Evolutionary conservation across 2,329 filamentous ascomycete species (phyloP), one percentile per base, ranked within the genome.

Genomic region (Triangularia verruculosa): DNA sequence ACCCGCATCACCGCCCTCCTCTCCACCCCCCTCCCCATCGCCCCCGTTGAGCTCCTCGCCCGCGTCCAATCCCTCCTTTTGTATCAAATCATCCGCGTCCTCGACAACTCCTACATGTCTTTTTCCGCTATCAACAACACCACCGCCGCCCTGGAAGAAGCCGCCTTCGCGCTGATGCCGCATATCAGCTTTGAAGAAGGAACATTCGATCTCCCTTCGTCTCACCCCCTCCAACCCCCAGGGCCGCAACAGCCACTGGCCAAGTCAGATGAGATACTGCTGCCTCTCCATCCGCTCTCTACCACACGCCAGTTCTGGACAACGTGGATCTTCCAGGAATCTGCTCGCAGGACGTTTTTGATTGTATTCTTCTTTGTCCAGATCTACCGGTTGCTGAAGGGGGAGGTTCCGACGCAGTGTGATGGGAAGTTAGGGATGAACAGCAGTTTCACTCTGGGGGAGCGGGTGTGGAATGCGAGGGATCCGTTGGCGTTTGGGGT

Each of bases 291-390:
- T 62, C 74, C 79, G 0, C 68, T 83, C 3, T 76, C 76, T 9
- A 74, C 77, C 0, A 77, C 78, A 1, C 76, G 74, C 17, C 67
- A 74, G 0, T 82, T 82, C 53, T 87, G 83, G 83, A 70, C 73
- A 7, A 74, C 76, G 1, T 87, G 82, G 81, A 72, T 83, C 2
- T 74, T 85, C 20, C 77, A 83, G 11, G 84, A 87, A 69, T 85
- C 83, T 0, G 74, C 79, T 0, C 78, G 83, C 2, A 79, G 84
- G 15, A 86, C 83, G 0, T 74, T 82, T 0, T 72, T 86, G 1
- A 74, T 82, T 12, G 71, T 78, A 0, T 80, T 81, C 65, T 83
- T 82, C 52, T 76, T 85, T 59, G 59, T 77, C 17, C 74, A 78
- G 55, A 65, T 72, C 12, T 77, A 79, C 63, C 72, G 74, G 1